Percentiles rank a stretch among this genome's conserved stretches.
These are phyloP conservation scores for Ustilago nuda DNA, from an alignment of 1,284 basidiomycete species.

Conservation along the genomic window DNA sequence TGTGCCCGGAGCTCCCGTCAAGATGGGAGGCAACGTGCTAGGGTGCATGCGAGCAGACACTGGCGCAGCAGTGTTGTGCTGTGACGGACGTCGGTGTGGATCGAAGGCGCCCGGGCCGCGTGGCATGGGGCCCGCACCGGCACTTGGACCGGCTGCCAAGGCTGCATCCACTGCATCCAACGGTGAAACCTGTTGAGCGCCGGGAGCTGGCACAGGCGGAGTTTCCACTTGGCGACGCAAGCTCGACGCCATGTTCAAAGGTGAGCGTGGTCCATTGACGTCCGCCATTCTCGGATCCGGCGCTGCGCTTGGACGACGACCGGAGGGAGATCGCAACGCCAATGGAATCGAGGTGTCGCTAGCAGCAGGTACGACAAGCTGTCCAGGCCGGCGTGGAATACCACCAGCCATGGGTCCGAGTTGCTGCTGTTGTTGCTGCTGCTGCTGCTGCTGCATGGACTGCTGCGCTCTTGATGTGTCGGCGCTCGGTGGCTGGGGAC, in stretches of 20 bases:
- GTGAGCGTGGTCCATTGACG: slow-evolving; percentile 15
- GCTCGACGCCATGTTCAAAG: slow-evolving; percentile 50
- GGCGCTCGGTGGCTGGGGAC: slow-evolving; percentile 8
- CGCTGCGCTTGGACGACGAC: slow-evolving; percentile 56
- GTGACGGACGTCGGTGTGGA: slow-evolving; percentile 41
- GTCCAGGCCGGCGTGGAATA: slow-evolving; percentile 29
- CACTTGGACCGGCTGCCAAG: not conserved
- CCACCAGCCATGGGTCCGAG: not conserved
- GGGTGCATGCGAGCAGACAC: slow-evolving; percentile 27
- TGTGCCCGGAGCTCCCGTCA: slow-evolving; percentile 19
- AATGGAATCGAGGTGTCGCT: slow-evolving; percentile 40
- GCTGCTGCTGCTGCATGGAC: slow-evolving; percentile 1
- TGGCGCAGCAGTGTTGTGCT: slow-evolving; percentile 5
- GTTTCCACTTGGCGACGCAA: slow-evolving; percentile 62
- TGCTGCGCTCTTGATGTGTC: not conserved
- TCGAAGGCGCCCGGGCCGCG: slow-evolving; percentile 47
- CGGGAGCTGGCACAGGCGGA: slow-evolving; percentile 14
- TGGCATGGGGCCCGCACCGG: not conserved
- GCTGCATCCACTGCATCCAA: slow-evolving; percentile 38
- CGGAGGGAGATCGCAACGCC: slow-evolving; percentile 52
- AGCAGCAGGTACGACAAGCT: slow-evolving; percentile 30
- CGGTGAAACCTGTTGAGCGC: slow-evolving; percentile 18
- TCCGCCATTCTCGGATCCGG: slow-evolving; percentile 47
- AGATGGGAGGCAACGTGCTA: slow-evolving; percentile 33
- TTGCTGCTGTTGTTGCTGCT: slow-evolving; percentile 9